Evolutionary conservation across 768 basidiomycete species (phyloP), one percentile per base, ranked within the genome.

Genomic region (Trametes sanguinea): DNA sequence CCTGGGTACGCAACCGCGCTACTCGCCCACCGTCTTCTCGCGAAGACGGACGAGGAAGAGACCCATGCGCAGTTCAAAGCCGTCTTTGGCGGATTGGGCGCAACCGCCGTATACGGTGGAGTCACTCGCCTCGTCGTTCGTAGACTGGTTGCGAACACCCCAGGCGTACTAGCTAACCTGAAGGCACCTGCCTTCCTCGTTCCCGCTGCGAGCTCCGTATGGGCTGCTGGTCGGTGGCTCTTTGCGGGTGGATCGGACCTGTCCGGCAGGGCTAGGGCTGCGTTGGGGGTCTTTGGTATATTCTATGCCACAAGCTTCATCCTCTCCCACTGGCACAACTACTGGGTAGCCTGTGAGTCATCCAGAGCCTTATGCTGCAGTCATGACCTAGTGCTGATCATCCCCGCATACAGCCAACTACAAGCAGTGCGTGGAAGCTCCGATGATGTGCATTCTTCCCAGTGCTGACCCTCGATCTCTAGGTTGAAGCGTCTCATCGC

Each of bases 41-140:
- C 56, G 5, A 66, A 43, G 39, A 81, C 88, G 65, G 84, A 90
- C 59, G 94, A 97, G 73, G 88, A 97, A 73, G 96, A 98, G 73
- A 89, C 93, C 14, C 87, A 90, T 71, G 97, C 95, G 44, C 95
- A 98, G 80, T 97, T 90, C 79, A 98, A 98, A 79, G 85, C 96
- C 37, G 86, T 91, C 16, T 86, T 95, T 66, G 94, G 93, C 2
- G 69, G 67, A 2, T 51, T 69, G 8, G 66, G 59, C 2, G 69
- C 65, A 6, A 47, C 62, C 4, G 60, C 54, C 0, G 65, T 54
- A 3, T 66, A 69, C 17, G 63, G 51, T 2, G 40, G 60, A 11
- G 47, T 68, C 6, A 60, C 61, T 16, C 42, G 52, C 8, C 37
- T 40, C 16, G 35, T 66, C 51, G 57, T 63, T 14, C 29, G 37